These are phyloP conservation scores for Grosmannia penicillata DNA, from an alignment of 2,329 filamentous ascomycete genomes.

Conservation along the genomic window DNA sequence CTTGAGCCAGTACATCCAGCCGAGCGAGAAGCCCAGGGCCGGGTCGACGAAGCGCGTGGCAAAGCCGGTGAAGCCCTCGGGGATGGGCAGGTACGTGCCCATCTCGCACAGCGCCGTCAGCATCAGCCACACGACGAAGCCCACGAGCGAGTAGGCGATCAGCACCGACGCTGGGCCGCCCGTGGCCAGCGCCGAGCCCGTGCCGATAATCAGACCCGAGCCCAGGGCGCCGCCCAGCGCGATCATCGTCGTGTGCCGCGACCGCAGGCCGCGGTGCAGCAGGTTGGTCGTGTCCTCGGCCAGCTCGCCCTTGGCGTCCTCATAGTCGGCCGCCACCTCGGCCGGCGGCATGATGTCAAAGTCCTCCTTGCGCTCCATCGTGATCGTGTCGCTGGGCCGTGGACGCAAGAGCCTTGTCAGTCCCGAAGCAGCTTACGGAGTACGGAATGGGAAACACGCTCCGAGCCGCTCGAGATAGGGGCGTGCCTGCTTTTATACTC, in stretches of 20 bases:
- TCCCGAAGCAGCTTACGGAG: too few relatives aligned
- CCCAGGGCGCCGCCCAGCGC: slow-evolving; percentile 3
- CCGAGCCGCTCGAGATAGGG: too few relatives aligned
- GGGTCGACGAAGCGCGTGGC: slow-evolving; percentile 46
- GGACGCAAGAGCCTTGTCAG: too few relatives aligned
- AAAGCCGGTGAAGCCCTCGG: slow-evolving; percentile 50
- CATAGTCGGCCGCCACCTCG: too few relatives aligned
- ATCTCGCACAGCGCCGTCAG: slow-evolving; percentile 55
- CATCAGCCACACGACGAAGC: slow-evolving; percentile 40
- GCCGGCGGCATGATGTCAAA: too few relatives aligned
- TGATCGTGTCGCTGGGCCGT: too few relatives aligned
- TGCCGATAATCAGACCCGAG: slow-evolving; percentile 30
- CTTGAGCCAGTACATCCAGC: slow-evolving; percentile 44
- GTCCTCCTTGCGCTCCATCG: too few relatives aligned
- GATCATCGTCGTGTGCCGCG: slow-evolving; percentile 3
- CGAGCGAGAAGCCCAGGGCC: slow-evolving; percentile 49
- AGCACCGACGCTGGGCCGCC: slow-evolving; percentile 30
- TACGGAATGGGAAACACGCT: too few relatives aligned
- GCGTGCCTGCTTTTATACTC: too few relatives aligned
- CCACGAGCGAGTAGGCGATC: slow-evolving; percentile 27
- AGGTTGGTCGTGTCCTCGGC: background rate
- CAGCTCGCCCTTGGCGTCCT: too few relatives aligned
- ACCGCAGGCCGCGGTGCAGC: slow-evolving; percentile 1
- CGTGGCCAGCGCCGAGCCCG: slow-evolving; percentile 30
- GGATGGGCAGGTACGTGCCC: slow-evolving; percentile 49